A percentile compares a stretch with the other conserved stretches of the same genome.
Evolutionary conservation across 257 asterid genomes (phyloP).

Genomic region (Pogostemon cablin): DNA sequence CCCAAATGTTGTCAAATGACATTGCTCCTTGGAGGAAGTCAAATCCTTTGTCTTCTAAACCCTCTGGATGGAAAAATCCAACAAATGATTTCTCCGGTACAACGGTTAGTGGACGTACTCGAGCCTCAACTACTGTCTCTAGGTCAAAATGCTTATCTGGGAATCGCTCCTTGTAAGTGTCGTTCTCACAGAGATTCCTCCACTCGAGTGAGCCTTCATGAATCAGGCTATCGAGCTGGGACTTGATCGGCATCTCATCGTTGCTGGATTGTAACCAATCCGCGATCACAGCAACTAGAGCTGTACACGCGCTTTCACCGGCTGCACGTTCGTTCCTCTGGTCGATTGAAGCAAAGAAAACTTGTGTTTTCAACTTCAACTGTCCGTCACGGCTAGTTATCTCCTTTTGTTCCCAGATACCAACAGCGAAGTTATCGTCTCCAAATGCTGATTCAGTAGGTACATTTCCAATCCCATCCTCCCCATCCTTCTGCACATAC

Average conservation of each 20-base stretch:
- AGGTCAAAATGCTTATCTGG: constrained; percentile 93
- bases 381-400: constrained; percentile 74
- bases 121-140: constrained; percentile 71
- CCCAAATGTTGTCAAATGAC: constrained; percentile 90
- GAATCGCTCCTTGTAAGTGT: constrained; percentile 53
- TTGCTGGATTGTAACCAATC: constrained; percentile 67
- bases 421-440: constrained; percentile 71
- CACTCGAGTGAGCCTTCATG: constrained; percentile 86
- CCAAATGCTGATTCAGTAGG: constrained; percentile 57
- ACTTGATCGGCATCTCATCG: constrained; percentile 69
- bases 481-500: constrained; percentile 34
- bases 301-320: constrained; percentile 89
- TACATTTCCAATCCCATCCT: constrained; percentile 36
- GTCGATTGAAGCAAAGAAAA: constrained; percentile 85
- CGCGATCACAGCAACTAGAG: constrained; percentile 83
- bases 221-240: constrained; percentile 78
- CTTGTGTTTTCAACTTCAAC: constrained; percentile 65
- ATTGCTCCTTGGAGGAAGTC: constrained; percentile 74
- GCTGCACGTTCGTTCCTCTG: constrained; percentile 86
- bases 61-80: constrained; percentile 81
- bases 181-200: constrained; percentile 81
- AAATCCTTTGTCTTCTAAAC: constrained; percentile 54
- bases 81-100: constrained; percentile 68
- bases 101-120: constrained; percentile 62
- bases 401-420: constrained; percentile 77